These are phyloP conservation scores for Solanum chilense DNA, from an alignment of 257 asterid genomes.

Conservation along the genomic window DNA sequence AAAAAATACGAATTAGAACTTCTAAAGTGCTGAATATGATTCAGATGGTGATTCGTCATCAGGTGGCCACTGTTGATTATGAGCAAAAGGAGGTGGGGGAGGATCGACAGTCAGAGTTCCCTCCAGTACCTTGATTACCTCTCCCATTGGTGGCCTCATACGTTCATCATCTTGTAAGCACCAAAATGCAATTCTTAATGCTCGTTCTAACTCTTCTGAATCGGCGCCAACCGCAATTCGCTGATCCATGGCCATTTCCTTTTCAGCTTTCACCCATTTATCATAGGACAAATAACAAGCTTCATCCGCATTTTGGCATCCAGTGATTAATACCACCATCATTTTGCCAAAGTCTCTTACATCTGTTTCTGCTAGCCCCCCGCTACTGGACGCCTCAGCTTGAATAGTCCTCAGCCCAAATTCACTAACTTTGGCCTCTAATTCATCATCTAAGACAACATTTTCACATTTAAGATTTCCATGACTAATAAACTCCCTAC, in stretches of 20 bases:
- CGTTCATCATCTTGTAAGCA: slow-evolving; percentile 25
- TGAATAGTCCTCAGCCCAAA: slow-evolving; percentile 11
- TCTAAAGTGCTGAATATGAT: neutral
- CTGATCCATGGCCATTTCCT: slow-evolving; percentile 7
- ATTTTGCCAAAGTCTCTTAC: slow-evolving; percentile 25
- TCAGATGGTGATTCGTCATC: neutral
- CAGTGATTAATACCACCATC: slow-evolving; percentile 15
- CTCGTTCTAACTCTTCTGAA: slow-evolving; percentile 23
- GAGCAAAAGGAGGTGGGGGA: slow-evolving; percentile 18
- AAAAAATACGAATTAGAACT: neutral
- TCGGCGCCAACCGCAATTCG: slow-evolving; percentile 10
- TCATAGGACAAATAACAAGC: slow-evolving; percentile 19
- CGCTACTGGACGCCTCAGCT: slow-evolving; percentile 1
- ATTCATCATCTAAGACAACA: slow-evolving; percentile 24
- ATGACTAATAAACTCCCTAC: slow-evolving; percentile 30
- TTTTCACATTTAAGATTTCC: slow-evolving; percentile 36
- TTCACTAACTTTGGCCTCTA: slow-evolving; percentile 32
- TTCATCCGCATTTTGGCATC: slow-evolving; percentile 12
- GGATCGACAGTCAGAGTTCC: slow-evolving; percentile 19
- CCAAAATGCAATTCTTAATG: slow-evolving; percentile 29
- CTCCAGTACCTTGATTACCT: slow-evolving; percentile 28
- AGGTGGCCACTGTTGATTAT: neutral
- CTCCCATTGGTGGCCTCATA: slow-evolving; percentile 34
- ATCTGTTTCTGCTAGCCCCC: slow-evolving; percentile 16
- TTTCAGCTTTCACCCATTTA: slow-evolving; percentile 10